Evolutionary conservation across 352 stramenopile genomes (phyloP).

Genomic region (Phytophthora idaei): DNA sequence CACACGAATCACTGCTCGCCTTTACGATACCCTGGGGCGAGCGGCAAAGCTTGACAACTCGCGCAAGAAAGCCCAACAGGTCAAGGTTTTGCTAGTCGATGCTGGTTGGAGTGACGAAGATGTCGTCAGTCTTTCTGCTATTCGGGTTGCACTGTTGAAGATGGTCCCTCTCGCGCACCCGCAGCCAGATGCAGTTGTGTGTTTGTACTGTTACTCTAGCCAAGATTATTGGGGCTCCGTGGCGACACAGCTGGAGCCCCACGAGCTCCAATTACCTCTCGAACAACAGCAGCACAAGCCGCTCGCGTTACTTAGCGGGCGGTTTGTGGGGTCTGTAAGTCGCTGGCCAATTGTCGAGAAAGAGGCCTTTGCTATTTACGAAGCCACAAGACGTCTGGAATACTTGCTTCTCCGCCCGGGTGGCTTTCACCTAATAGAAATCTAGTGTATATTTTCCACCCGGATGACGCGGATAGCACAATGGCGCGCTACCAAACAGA

Average conservation of each 20-base stretch:
- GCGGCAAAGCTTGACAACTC: not conserved
- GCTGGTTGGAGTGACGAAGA: constrained; percentile 16
- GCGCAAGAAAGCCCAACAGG: not conserved
- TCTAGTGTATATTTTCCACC: constrained; percentile 26
- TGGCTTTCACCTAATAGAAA: constrained; percentile 27
- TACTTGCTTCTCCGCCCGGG: constrained; percentile 17
- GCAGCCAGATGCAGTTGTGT: not conserved
- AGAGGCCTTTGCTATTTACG: constrained; percentile 22
- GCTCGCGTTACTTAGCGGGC: not conserved
- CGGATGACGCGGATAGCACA: not conserved
- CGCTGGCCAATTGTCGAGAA: constrained; percentile 29
- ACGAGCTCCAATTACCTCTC: not conserved
- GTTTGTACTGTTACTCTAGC: constrained; percentile 7
- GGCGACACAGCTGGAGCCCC: not conserved
- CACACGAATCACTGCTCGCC: constrained; percentile 1
- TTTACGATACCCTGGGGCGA: constrained; percentile 12
- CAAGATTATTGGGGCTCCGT: constrained; percentile 1
- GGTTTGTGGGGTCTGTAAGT: constrained; percentile 1
- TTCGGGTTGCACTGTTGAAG: constrained; percentile 6
- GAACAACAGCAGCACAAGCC: constrained; percentile 1
- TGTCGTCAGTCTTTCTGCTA: not conserved
- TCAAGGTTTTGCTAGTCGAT: constrained; percentile 2
- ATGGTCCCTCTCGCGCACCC: constrained; percentile 16
- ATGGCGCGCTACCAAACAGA: constrained; percentile 12
- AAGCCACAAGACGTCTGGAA: constrained; percentile 1